Base-by-base conservation (phyloP, 1,284 basidiomycete species). In the Filobasidium uniguttulatum region DNA sequence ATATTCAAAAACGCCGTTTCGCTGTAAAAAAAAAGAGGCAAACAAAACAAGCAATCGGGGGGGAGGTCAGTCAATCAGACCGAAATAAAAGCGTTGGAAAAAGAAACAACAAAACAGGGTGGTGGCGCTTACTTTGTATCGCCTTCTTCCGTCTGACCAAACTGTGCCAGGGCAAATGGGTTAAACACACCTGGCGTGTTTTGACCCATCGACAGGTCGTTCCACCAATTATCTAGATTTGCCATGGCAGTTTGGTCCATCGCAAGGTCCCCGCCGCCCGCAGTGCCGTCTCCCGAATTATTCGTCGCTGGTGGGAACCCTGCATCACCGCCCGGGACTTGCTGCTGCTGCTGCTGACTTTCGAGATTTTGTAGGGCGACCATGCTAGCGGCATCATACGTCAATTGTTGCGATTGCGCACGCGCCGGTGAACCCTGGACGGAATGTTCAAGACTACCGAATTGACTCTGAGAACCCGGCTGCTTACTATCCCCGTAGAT, bases 151-250 rank as follows among this genome's bases (percentile, higher is more conserved):
- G 51, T 53, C 37, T 50, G 51, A 3, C 55, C 55, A 25, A 65
- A 64, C 49, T 70, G 68, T 17, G 62, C 58, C 35, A 70, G 55
- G 8, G 67, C 66, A 50, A 70, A 70, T 8, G 68, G 68, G 54
- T 70, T 70, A 59, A 70, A 70, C 12, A 38, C 45, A 10, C 46
- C 49, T 44, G 55, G 47, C 4, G 40, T 28, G 23, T 43, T 43
- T 26, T 43, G 40, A 20, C 43, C 53, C 48, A 62, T 54, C 5
- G 62, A 61, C 25, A 69, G 25, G 28, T 48, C 49, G 29, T 52
- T 49, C 45, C 44, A 49, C 52, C 43, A 55, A 30, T 28, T 30
- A n/a, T 48, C 51, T 15, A 52, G 23, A 23, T 52, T 52, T 10
- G 26, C 15, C 40, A 29, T 29, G 12, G 23, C 10, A 26, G 9